A percentile compares a stretch with the other conserved stretches of the same genome.
Conservation (phyloP, 2,329 filamentous ascomycete species). For the Cadophora sp. region DNA sequence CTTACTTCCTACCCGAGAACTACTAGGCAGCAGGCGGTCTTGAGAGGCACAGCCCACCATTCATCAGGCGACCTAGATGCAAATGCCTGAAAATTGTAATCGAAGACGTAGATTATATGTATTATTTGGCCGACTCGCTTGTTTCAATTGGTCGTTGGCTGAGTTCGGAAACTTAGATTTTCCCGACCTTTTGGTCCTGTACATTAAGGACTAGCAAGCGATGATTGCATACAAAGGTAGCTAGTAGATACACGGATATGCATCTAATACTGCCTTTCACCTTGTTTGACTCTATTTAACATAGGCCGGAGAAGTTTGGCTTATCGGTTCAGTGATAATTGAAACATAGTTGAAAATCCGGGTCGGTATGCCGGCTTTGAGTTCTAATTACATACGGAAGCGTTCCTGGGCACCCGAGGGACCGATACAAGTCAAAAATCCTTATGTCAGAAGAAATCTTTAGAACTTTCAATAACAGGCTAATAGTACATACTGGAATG, state of each 20-base stretch:
- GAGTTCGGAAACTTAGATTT: conserved; percentile 2
- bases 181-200: neutral
- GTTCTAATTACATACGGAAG: too few relatives aligned
- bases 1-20: neutral
- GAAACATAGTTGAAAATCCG: too few relatives aligned
- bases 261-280: too few relatives aligned
- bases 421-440: neutral
- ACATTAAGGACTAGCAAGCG: neutral
- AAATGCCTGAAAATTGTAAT: neutral
- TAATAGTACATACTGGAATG: neutral
- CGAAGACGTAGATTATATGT: conserved; percentile 4
- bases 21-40: neutral
- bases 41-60: neutral
- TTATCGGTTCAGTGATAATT: too few relatives aligned
- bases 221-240: too few relatives aligned
- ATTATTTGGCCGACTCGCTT: neutral
- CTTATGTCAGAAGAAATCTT: neutral
- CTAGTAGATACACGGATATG: too few relatives aligned
- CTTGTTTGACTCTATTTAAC: too few relatives aligned
- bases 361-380: too few relatives aligned
- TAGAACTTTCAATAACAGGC: neutral
- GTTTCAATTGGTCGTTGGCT: neutral
- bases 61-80: neutral
- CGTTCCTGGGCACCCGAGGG: too few relatives aligned
- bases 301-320: too few relatives aligned